Base-by-base conservation (phyloP, 169 alveolate species). In the Perkinsus olseni region DNA sequence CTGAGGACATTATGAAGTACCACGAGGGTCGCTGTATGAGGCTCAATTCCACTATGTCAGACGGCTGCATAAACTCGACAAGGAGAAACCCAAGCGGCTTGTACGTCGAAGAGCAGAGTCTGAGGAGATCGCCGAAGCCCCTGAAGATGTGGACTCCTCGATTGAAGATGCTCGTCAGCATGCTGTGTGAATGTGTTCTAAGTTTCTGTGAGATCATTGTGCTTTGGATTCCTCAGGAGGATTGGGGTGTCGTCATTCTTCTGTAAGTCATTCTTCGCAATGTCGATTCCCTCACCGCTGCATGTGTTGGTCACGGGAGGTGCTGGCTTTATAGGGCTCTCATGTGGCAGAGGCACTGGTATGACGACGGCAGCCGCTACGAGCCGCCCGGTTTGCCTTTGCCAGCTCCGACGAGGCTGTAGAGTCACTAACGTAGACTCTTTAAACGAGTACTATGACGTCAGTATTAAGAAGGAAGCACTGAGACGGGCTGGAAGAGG, bases 241-340 rank as follows among this genome's bases (percentile, higher is more conserved):
- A 24, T 62, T 4, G 13, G 28, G 4, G 82, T 1, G 1, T 4
- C 17, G 82, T 62, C 37, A 24, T 62, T 62, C 31, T 62, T 1
- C 8, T 13, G 1, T 62, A 28, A 28, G 1, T 62, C 82, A 62
- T 62, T 62, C 34, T 1, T 24, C 28, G 28, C 8, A 13, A 13
- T 21, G 82, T 28, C 34, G 62, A 45, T 45, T 45, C 91, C 17
- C 91, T 6, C 38, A 10, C 91, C 91, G 37, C 91, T 8, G 0
- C 93, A 93, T 51, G 91, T 93, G 38, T 91, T 94, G 38, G 93
- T 94, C 74, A 94, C 96, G 10, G 96, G 96, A 38, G 93, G 94
- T 0, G 96, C 94, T 17, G 96, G 96, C 38, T 94, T 94, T 91
- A 82, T 94, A 8, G n/a, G 96, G 94, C 38, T 31, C 62, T 91